These are phyloP conservation scores for Penicillium silybi DNA, from an alignment of 495 filamentous ascomycete species.

Conservation along the genomic window DNA sequence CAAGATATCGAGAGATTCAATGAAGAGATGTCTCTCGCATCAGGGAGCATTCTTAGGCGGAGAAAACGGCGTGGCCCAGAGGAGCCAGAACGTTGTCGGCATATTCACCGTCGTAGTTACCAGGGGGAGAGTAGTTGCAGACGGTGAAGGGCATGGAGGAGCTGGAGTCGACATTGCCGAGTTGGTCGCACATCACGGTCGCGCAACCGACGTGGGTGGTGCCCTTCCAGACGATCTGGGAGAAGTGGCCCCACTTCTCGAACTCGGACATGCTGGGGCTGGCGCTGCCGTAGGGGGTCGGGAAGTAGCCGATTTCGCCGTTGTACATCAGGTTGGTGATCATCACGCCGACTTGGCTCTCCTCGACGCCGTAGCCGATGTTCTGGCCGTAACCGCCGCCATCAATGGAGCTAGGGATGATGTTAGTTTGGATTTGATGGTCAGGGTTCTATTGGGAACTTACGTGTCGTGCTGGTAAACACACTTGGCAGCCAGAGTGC, in stretches of 20 bases:
- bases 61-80: conserved; percentile 31
- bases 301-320: conserved; percentile 57
- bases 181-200: conserved; percentile 50
- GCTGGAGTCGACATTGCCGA: conserved; percentile 47
- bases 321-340: conserved; percentile 84
- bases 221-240: conserved; percentile 83
- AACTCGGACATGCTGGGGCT: conserved; percentile 57
- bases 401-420: conserved; percentile 37
- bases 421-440: neutral
- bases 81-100: conserved; percentile 57
- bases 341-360: conserved; percentile 53
- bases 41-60: conserved; percentile 13
- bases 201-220: conserved; percentile 72
- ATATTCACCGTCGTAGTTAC: conserved; percentile 66
- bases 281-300: conserved; percentile 40
- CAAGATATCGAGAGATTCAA: neutral
- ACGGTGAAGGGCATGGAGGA: conserved; percentile 59
- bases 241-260: conserved; percentile 76
- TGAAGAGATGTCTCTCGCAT: neutral
- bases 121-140: conserved; percentile 81
- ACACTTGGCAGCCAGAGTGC: conserved; percentile 52
- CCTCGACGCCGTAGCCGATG: conserved; percentile 53
- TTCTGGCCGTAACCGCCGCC: conserved; percentile 80
- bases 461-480: conserved; percentile 74
- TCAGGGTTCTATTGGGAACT: conserved; percentile 27